Evolutionary conservation across 2,329 filamentous ascomycete genomes (phyloP).

Genomic region (Trichocomaceae sp.): DNA sequence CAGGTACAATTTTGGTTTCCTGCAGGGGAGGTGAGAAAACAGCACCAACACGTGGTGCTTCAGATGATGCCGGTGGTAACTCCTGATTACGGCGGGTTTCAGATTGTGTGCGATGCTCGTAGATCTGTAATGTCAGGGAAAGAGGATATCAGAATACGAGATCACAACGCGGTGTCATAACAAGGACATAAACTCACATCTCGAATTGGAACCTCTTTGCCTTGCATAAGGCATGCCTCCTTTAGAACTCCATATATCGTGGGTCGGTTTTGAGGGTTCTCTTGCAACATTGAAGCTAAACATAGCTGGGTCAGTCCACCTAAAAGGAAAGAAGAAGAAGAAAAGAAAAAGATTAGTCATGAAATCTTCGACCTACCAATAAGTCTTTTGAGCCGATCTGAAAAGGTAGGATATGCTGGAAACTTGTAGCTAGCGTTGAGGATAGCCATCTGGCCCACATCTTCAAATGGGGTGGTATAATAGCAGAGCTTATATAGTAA

Average conservation of each 20-base stretch:
- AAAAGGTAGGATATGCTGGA: conserved; percentile 81
- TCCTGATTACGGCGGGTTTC: conserved; percentile 57
- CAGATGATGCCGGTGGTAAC: conserved; percentile 51
- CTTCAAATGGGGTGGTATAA: conserved; percentile 97
- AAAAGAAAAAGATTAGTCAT: neutral
- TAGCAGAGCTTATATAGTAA: conserved; percentile 97
- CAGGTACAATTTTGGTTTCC: conserved; percentile 68
- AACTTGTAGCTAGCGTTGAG: conserved; percentile 93
- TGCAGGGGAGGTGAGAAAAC: conserved; percentile 70
- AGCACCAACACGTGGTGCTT: conserved; percentile 64
- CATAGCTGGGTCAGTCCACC: conserved; percentile 18
- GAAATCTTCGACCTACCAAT: conserved; percentile 56
- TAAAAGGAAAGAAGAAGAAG: conserved; percentile 5
- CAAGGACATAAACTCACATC: conserved; percentile 57
- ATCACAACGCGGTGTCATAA: neutral
- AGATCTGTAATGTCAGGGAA: conserved; percentile 29
- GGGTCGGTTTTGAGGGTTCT: conserved; percentile 70
- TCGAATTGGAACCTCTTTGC: conserved; percentile 75
- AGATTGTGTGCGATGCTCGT: conserved; percentile 56
- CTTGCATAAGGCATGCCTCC: conserved; percentile 83
- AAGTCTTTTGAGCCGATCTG: conserved; percentile 77
- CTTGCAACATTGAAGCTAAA: conserved; percentile 79
- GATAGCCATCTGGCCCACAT: conserved; percentile 94
- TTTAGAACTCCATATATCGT: conserved; percentile 91
- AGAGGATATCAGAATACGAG: neutral